Percentiles rank a stretch among this genome's conserved stretches.
phyloP scores from a whole-genome alignment of 805 yeast genomes.

The Saccharomycopsis fodiens region DNA sequence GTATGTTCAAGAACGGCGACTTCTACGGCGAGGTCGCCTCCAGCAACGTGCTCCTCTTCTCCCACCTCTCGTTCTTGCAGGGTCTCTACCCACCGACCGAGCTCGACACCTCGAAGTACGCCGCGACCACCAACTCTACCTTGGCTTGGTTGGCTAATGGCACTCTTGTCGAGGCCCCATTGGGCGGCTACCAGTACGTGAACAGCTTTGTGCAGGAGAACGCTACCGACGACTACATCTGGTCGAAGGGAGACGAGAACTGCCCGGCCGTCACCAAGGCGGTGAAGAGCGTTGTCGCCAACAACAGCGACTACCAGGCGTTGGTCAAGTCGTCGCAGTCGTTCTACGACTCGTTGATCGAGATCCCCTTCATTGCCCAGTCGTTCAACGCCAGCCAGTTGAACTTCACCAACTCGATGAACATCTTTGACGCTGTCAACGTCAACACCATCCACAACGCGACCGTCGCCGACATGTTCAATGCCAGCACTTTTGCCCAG shows the following conservation, averaged over 20 bases:
- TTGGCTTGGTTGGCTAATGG: conserved; percentile 36
- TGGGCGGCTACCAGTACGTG: conserved; percentile 41
- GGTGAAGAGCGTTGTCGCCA: conserved; percentile 24
- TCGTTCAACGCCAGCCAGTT: conserved; percentile 25
- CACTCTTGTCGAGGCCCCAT: conserved; percentile 31
- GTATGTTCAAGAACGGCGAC: conserved; percentile 31
- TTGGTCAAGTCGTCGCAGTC: conserved; percentile 29
- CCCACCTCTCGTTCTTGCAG: conserved; percentile 38
- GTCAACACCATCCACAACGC: conserved; percentile 37
- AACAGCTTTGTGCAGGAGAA: conserved; percentile 31
- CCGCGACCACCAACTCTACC: conserved; percentile 23
- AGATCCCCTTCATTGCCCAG: conserved; percentile 25
- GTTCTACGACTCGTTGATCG: conserved; percentile 32
- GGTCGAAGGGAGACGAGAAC: conserved; percentile 34
- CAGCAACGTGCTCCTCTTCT: conserved; percentile 32
- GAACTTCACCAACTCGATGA: conserved; percentile 34
- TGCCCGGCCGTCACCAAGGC: conserved; percentile 36
- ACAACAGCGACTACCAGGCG: conserved; percentile 26
- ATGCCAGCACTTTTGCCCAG: conserved; percentile 26
- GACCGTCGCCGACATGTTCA: conserved; percentile 29
- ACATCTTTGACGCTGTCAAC: conserved; percentile 34
- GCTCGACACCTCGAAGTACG: conserved; percentile 20
- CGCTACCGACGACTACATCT: conserved; percentile 32
- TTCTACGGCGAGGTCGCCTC: conserved; percentile 31
- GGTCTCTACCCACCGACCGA: conserved; percentile 40